Percentiles rank a stretch among this genome's conserved stretches.
phyloP scores from a whole-genome alignment of 495 filamentous ascomycete species.

The Penicillium lagena region DNA sequence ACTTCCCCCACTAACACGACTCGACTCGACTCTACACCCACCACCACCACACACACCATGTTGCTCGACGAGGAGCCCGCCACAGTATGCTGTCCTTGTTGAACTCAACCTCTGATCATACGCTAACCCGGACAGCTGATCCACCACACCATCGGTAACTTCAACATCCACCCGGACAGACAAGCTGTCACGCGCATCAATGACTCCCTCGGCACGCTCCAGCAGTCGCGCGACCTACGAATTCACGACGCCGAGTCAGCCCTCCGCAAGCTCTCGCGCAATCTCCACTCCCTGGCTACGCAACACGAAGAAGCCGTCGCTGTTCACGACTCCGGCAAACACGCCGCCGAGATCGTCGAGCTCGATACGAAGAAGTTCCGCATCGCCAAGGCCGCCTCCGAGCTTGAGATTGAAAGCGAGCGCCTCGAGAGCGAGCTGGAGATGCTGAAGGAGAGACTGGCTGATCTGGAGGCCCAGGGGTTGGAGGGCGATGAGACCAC shows the following conservation, averaged over 20 bases:
- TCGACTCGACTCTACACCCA: not conserved
- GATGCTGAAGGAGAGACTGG: constrained; percentile 65
- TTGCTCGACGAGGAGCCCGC: constrained; percentile 94
- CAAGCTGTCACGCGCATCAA: constrained; percentile 78
- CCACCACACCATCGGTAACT: constrained; percentile 82
- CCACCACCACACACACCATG: constrained; percentile 52
- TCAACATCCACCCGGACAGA: constrained; percentile 87
- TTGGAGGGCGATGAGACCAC: constrained; percentile 52
- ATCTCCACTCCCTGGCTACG: constrained; percentile 56
- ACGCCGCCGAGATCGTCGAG: constrained; percentile 73
- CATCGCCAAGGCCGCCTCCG: constrained; percentile 77
- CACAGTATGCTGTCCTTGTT: constrained; percentile 47
- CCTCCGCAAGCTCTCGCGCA: constrained; percentile 68
- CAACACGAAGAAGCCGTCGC: constrained; percentile 67
- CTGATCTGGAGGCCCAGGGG: constrained; percentile 79
- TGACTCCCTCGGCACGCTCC: constrained; percentile 71
- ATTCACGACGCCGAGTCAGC: constrained; percentile 64
- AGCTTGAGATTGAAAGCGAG: constrained; percentile 89
- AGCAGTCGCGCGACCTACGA: constrained; percentile 69
- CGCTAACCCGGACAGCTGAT: constrained; percentile 57
- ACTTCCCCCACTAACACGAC: not conserved
- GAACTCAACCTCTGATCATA: not conserved
- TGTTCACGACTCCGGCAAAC: constrained; percentile 64
- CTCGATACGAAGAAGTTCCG: constrained; percentile 94
- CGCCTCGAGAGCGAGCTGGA: constrained; percentile 75